Percentiles rank a stretch among this genome's conserved stretches.
Conservation (phyloP, 192 early-diverging fungal species). For the Pilaira anomala region DNA sequence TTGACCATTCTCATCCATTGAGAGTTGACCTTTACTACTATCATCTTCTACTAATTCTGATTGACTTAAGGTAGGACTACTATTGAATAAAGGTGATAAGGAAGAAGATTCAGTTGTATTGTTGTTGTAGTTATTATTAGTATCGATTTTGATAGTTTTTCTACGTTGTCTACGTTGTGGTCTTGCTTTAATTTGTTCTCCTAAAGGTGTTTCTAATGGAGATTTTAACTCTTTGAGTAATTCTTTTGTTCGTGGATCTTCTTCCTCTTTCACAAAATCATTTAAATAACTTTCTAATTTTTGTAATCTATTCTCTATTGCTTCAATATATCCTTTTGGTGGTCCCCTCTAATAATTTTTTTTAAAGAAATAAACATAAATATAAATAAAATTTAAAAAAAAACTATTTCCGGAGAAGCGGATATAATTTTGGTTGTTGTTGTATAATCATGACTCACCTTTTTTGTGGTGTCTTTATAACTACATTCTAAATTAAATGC, state of each 20-base stretch:
- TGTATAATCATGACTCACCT: slow-evolving; percentile 14
- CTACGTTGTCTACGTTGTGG: slow-evolving; percentile 17
- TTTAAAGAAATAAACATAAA: background rate
- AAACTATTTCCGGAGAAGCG: slow-evolving; percentile 22
- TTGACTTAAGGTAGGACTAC: slow-evolving; percentile 26
- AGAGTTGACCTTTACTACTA: slow-evolving; percentile 47
- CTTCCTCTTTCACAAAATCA: slow-evolving; percentile 50
- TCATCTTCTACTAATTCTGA: slow-evolving; percentile 17
- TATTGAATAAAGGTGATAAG: slow-evolving; percentile 15
- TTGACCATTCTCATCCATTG: slow-evolving; percentile 68
- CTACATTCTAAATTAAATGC: slow-evolving; percentile 63
- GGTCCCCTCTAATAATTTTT: slow-evolving; percentile 61
- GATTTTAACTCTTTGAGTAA: slow-evolving; percentile 34
- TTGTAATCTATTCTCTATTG: slow-evolving; percentile 71
- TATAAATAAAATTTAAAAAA: no score
- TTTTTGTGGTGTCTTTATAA: slow-evolving; percentile 54
- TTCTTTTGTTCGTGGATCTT: slow-evolving; percentile 38
- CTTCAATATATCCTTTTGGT: slow-evolving; percentile 86
- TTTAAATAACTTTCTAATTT: slow-evolving; percentile 64
- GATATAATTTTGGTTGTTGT: background rate
- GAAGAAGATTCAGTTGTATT: background rate
- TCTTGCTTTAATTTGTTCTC: slow-evolving; percentile 30
- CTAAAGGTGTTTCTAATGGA: slow-evolving; percentile 35
- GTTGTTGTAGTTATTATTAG: background rate
- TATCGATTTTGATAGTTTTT: background rate